A percentile compares a stretch with the other conserved stretches of the same genome.
Conservation (phyloP, 1,284 basidiomycete genomes). For the Paramarasmius palmivorus region DNA sequence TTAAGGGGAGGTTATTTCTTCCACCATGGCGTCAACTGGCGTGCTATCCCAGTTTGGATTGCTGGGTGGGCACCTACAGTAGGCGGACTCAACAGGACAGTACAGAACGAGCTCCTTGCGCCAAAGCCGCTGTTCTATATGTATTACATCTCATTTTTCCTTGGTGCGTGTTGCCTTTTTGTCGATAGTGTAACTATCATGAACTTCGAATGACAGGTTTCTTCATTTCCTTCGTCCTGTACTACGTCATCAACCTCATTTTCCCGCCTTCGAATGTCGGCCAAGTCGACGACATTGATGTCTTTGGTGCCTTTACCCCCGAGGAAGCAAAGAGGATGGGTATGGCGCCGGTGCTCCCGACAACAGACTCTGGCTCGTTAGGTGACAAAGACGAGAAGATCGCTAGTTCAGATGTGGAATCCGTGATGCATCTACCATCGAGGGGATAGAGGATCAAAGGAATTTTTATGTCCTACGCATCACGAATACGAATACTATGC, state of each 20-base stretch:
- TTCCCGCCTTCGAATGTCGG: conserved; percentile 13
- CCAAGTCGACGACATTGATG: conserved; percentile 13
- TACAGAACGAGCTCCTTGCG: background rate
- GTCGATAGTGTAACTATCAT: background rate
- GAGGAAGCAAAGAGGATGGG: conserved; percentile 9
- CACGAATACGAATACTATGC: no score
- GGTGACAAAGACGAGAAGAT: no score
- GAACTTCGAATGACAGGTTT: conserved; percentile 5
- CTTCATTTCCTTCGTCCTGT: conserved; percentile 11
- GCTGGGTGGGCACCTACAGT: conserved; percentile 19
- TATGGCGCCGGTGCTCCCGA: background rate
- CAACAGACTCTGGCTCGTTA: background rate
- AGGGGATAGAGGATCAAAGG: no score
- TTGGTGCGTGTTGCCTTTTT: conserved; percentile 6
- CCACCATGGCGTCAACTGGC: conserved; percentile 13
- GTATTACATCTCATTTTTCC: conserved; percentile 19
- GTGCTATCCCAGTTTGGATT: conserved; percentile 16
- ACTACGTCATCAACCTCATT: conserved; percentile 13
- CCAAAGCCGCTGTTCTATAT: conserved; percentile 15
- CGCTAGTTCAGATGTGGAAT: no score
- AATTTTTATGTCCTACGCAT: no score
- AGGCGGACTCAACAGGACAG: conserved; percentile 13
- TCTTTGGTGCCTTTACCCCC: conserved; percentile 15
- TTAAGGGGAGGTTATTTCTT: conserved; percentile 13
- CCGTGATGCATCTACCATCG: no score